Percentiles rank a stretch among this genome's conserved stretches.
Evolutionary conservation across 2,329 filamentous ascomycete species (phyloP).

Genomic region (Xylaria sp.): DNA sequence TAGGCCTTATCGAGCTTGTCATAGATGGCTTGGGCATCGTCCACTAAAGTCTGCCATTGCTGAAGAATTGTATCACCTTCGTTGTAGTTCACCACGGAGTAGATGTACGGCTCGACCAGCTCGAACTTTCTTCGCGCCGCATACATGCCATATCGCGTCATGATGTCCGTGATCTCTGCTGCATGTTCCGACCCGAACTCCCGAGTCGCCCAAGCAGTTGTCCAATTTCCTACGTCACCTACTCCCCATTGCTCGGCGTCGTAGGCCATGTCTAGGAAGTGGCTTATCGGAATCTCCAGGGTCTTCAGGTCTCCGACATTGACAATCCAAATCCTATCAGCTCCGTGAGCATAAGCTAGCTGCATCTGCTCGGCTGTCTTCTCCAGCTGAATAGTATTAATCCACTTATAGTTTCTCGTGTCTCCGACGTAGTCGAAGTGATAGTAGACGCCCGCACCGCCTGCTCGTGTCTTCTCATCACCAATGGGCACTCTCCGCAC

Average conservation of each 20-base stretch:
- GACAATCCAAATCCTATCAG: constrained; percentile 70
- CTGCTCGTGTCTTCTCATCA: constrained; percentile 62
- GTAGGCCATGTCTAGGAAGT: constrained; percentile 76
- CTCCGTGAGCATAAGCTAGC: constrained; percentile 66
- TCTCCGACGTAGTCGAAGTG: constrained; percentile 66
- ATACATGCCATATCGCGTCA: constrained; percentile 66
- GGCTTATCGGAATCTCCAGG: constrained; percentile 70
- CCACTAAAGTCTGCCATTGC: constrained; percentile 63
- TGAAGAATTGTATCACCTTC: constrained; percentile 66
- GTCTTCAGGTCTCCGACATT: constrained; percentile 74
- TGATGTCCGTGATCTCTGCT: constrained; percentile 60
- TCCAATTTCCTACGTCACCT: constrained; percentile 65
- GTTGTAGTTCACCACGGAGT: constrained; percentile 68
- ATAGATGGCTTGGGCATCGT: constrained; percentile 66
- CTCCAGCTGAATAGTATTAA: constrained; percentile 73
- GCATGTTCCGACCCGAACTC: constrained; percentile 65
- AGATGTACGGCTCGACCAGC: constrained; percentile 65
- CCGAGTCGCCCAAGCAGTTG: constrained; percentile 64
- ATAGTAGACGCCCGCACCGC: constrained; percentile 70
- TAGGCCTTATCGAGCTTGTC: constrained; percentile 60
- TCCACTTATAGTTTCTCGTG: constrained; percentile 69
- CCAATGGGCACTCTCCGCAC: constrained; percentile 65
- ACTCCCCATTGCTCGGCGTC: constrained; percentile 67
- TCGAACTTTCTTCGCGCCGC: constrained; percentile 69
- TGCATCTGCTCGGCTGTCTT: constrained; percentile 75